phyloP scores from a whole-genome alignment of 805 yeast genomes.

The Zygosaccharomyces pseudorouxii region DNA sequence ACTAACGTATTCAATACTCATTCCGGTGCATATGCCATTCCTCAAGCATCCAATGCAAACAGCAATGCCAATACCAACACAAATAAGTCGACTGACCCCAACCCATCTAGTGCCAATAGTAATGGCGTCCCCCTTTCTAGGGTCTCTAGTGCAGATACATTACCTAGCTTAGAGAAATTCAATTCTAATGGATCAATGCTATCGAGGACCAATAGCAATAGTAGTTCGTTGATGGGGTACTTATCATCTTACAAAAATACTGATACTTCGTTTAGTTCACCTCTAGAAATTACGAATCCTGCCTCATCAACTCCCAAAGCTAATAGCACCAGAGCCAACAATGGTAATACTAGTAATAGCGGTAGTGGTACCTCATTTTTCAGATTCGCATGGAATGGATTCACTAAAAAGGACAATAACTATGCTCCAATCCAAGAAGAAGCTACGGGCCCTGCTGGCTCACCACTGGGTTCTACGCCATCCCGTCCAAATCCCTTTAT shows the following conservation, averaged over 20 bases:
- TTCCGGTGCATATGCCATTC: slow-evolving; percentile 13
- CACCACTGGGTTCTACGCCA: slow-evolving; percentile 5
- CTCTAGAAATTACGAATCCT: slow-evolving; percentile 9
- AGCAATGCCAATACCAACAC: background rate
- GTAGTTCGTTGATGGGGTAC: slow-evolving; percentile 21
- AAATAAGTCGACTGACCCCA: background rate
- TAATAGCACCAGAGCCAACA: slow-evolving; percentile 4
- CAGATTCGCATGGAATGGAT: slow-evolving; percentile 36
- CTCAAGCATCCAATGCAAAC: slow-evolving; percentile 6
- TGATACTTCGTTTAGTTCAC: slow-evolving; percentile 10
- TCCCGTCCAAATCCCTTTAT: slow-evolving; percentile 18
- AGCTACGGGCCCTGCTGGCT: slow-evolving; percentile 8
- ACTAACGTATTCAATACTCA: slow-evolving; percentile 28
- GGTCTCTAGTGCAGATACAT: slow-evolving; percentile 12
- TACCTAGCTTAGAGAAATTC: slow-evolving; percentile 29
- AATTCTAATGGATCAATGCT: slow-evolving; percentile 28
- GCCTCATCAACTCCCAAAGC: slow-evolving; percentile 5
- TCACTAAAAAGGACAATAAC: slow-evolving; percentile 19
- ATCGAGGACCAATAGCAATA: slow-evolving; percentile 30
- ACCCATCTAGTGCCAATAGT: background rate
- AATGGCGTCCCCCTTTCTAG: slow-evolving; percentile 2
- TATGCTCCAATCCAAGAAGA: slow-evolving; percentile 20
- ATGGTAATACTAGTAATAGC: slow-evolving; percentile 4
- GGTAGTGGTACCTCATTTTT: slow-evolving; percentile 38
- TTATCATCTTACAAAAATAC: slow-evolving; percentile 12